phyloP scores from a whole-genome alignment of 495 filamentous ascomycete species.

The Amorphotheca resinae region DNA sequence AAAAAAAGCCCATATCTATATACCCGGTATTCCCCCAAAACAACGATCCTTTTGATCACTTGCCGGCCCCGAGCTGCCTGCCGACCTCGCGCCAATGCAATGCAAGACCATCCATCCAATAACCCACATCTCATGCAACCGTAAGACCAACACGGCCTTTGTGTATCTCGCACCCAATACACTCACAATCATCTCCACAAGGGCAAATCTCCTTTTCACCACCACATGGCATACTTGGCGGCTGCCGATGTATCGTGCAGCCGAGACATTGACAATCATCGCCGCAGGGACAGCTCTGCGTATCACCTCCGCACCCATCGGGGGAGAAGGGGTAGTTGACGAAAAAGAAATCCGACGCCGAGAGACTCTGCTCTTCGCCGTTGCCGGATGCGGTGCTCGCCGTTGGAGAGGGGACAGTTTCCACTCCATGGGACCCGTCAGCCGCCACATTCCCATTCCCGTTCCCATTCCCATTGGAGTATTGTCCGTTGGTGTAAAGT shows the following conservation, averaged over 20 bases:
- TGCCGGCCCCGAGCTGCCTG: no score
- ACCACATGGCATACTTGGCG: conserved; percentile 8
- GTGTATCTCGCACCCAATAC: conserved; percentile 35
- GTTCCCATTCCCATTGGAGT: neutral
- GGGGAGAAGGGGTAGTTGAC: conserved; percentile 30
- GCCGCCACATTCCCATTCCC: neutral
- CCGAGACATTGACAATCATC: conserved; percentile 40
- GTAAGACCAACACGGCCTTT: no score
- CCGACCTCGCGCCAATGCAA: no score
- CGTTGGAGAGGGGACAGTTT: conserved; percentile 14
- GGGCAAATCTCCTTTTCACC: conserved; percentile 28
- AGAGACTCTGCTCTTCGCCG: conserved; percentile 31
- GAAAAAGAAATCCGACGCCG: conserved; percentile 35
- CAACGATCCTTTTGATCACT: no score
- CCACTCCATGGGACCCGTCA: neutral
- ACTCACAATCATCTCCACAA: conserved; percentile 38
- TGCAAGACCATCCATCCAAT: no score
- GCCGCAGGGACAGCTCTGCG: conserved; percentile 34
- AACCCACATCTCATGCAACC: no score
- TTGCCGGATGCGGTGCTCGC: conserved; percentile 25
- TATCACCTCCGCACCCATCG: conserved; percentile 25
- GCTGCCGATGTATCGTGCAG: conserved; percentile 29
- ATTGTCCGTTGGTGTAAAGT: conserved; percentile 10
- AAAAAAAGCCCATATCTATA: no score
- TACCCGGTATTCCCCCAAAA: no score